phyloP scores from a whole-genome alignment of 306 rosid species.

The Albizia julibrissin region DNA sequence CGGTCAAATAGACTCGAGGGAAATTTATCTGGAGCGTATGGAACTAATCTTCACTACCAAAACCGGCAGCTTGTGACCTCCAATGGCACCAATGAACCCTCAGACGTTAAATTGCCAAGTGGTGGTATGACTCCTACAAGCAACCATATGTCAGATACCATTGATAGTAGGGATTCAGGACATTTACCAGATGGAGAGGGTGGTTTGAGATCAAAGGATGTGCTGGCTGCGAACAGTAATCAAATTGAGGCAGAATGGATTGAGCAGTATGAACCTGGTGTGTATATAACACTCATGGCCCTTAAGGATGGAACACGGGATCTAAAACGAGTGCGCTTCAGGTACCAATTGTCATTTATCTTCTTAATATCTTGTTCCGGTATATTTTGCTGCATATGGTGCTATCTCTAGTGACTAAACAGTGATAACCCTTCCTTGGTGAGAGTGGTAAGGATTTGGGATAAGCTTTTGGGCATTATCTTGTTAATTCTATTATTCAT shows the following conservation, averaged over 20 bases:
- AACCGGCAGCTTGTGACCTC: slow-evolving; percentile 47
- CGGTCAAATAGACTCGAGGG: slow-evolving; percentile 48
- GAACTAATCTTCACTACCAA: slow-evolving; percentile 45
- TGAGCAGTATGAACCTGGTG: slow-evolving; percentile 96
- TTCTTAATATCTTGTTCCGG: slow-evolving; percentile 15
- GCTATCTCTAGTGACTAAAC: not conserved
- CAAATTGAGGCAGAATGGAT: slow-evolving; percentile 96
- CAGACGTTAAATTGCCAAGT: slow-evolving; percentile 49
- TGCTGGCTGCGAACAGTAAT: slow-evolving; percentile 41
- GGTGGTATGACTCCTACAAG: slow-evolving; percentile 50
- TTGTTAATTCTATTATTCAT: not conserved
- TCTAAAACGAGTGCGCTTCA: slow-evolving; percentile 96
- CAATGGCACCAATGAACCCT: slow-evolving; percentile 52
- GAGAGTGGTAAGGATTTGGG: not conserved
- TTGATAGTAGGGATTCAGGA: slow-evolving; percentile 63
- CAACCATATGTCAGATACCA: slow-evolving; percentile 46
- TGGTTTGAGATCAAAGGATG: slow-evolving; percentile 55
- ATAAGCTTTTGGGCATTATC: not conserved
- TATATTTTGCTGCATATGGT: slow-evolving; percentile 3
- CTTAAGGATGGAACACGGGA: slow-evolving; percentile 83
- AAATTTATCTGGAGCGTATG: slow-evolving; percentile 57
- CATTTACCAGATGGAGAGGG: slow-evolving; percentile 67
- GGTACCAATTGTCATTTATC: slow-evolving; percentile 50
- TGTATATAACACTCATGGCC: slow-evolving; percentile 87
- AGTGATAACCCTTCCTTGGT: not conserved